A percentile compares a stretch with the other conserved stretches of the same genome.
Evolutionary conservation across 768 basidiomycete species (phyloP).

Genomic region (Dictyophora rubrovolvata): DNA sequence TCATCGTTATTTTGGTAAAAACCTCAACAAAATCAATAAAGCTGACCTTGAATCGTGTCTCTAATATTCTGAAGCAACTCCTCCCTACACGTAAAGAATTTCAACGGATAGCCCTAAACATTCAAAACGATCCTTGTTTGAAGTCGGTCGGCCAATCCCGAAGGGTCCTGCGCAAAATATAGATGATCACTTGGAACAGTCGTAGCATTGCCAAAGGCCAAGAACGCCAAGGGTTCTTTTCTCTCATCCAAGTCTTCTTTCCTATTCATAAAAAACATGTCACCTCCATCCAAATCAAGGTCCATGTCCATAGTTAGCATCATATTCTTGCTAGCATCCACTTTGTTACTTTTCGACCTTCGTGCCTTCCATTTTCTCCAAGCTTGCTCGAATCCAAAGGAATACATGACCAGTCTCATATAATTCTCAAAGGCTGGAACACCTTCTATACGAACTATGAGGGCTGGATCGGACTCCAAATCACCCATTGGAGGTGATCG

Average conservation of each 20-base stretch:
- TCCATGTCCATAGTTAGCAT: constrained; percentile 27
- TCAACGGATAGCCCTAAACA: too few relatives aligned
- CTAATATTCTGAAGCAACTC: too few relatives aligned
- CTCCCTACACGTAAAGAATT: too few relatives aligned
- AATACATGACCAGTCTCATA: constrained; percentile 76
- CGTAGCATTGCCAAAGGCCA: too few relatives aligned
- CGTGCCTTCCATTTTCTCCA: constrained; percentile 18
- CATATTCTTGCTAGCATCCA: neutral
- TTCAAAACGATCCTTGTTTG: too few relatives aligned
- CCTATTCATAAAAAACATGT: constrained; percentile 64
- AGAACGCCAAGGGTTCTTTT: too few relatives aligned
- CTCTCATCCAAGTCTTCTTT: too few relatives aligned
- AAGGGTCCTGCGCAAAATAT: too few relatives aligned
- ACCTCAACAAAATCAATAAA: neutral
- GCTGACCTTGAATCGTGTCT: neutral
- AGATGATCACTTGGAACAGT: too few relatives aligned
- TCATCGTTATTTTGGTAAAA: neutral
- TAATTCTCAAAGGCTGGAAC: constrained; percentile 30
- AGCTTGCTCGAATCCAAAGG: constrained; percentile 79
- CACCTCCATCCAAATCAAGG: constrained; percentile 51
- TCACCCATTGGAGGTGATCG: neutral
- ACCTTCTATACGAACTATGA: constrained; percentile 2
- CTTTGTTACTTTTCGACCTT: neutral
- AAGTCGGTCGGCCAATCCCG: too few relatives aligned
- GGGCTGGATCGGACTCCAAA: neutral